These are phyloP conservation scores for Aspergillus aculeatinus DNA, from an alignment of 2,329 filamentous ascomycete genomes.

Conservation along the genomic window DNA sequence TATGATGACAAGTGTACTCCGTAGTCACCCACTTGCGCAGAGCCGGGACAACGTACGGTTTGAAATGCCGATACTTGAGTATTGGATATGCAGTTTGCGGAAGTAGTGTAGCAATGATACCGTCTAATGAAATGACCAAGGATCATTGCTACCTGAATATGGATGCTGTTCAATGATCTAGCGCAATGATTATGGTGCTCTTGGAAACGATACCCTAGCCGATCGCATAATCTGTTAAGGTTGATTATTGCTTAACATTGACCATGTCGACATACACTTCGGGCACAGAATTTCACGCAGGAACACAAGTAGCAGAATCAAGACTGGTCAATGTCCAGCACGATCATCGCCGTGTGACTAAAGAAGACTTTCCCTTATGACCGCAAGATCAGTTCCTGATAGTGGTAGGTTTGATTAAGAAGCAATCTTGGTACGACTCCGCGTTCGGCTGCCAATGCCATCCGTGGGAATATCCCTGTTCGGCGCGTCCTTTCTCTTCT, in stretches of 20 bases:
- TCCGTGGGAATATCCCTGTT: slow-evolving; percentile 30
- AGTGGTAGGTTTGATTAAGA: slow-evolving; percentile 5
- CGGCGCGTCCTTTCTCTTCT: slow-evolving; percentile 31
- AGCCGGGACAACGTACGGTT: neutral
- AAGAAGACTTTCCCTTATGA: neutral
- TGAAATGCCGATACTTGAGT: too few relatives aligned
- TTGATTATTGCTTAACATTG: neutral
- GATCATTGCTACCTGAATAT: neutral
- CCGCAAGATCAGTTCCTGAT: neutral
- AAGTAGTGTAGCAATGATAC: too few relatives aligned
- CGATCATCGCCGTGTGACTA: neutral
- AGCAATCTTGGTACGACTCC: slow-evolving; percentile 37
- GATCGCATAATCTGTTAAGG: neutral
- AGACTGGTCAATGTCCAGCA: neutral
- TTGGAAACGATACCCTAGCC: neutral
- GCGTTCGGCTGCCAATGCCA: slow-evolving; percentile 41
- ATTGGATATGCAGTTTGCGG: too few relatives aligned
- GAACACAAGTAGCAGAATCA: neutral
- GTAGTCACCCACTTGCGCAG: neutral
- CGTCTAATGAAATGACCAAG: too few relatives aligned
- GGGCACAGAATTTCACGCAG: neutral
- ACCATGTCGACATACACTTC: neutral
- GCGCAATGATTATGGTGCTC: neutral
- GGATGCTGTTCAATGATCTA: too few relatives aligned
- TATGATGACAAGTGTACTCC: neutral